A percentile compares a stretch with the other conserved stretches of the same genome.
These are phyloP conservation scores for Fusarium sp. DNA, from an alignment of 2,329 filamentous ascomycete species.

Conservation along the genomic window DNA sequence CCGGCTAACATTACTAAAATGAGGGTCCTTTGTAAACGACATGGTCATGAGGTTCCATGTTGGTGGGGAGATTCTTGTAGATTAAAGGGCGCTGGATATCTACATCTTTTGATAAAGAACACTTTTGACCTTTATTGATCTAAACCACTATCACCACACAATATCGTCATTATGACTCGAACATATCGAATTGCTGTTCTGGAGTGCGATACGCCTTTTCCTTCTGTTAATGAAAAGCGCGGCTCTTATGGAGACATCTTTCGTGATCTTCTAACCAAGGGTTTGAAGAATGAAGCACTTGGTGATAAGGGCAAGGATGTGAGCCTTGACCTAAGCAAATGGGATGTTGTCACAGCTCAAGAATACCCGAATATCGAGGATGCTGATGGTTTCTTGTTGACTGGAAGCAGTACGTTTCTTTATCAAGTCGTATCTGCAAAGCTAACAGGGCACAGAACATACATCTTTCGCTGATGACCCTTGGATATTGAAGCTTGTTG, in stretches of 20 bases:
- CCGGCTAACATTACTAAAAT: slow-evolving; percentile 19
- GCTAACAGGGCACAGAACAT: slow-evolving; percentile 38
- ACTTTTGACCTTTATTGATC: neutral
- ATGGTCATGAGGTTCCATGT: slow-evolving; percentile 12
- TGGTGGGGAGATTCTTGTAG: neutral
- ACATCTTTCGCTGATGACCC: slow-evolving; percentile 54
- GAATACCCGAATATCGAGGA: slow-evolving; percentile 45
- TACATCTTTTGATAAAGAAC: neutral
- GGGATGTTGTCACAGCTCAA: slow-evolving; percentile 48
- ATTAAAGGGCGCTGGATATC: slow-evolving; percentile 8
- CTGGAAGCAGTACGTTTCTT: slow-evolving; percentile 49
- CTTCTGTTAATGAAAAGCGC: slow-evolving; percentile 40
- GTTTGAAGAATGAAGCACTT: slow-evolving; percentile 36
- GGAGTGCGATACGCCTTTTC: slow-evolving; percentile 50
- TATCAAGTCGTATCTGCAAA: fast-evolving
- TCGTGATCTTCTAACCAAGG: slow-evolving; percentile 44
- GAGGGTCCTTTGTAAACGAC: slow-evolving; percentile 6
- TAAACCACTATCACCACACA: neutral
- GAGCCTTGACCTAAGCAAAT: slow-evolving; percentile 45
- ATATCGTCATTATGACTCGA: slow-evolving; percentile 33
- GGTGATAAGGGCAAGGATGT: slow-evolving; percentile 32
- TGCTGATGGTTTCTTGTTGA: slow-evolving; percentile 49
- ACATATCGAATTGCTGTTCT: slow-evolving; percentile 46
- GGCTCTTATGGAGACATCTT: slow-evolving; percentile 51
- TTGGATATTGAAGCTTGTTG: slow-evolving; percentile 56